These are phyloP conservation scores for Fistulinella cinereoalba DNA, from an alignment of 1,284 basidiomycete species.

Conservation along the genomic window DNA sequence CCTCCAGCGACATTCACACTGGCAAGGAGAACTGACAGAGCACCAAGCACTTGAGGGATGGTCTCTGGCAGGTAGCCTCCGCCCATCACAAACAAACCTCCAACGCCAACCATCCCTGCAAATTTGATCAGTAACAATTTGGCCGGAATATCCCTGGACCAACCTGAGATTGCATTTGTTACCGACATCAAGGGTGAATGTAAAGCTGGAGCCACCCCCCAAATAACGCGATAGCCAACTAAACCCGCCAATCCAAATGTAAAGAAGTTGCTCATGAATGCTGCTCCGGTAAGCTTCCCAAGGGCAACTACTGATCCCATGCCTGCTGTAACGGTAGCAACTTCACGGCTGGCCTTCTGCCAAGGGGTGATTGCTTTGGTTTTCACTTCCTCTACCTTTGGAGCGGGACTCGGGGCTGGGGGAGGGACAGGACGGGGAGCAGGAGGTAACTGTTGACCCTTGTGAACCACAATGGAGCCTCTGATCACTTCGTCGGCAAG, in stretches of 20 bases:
- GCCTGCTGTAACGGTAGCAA: constrained; percentile 66
- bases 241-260: constrained; percentile 80
- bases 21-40: constrained; percentile 76
- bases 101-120: constrained; percentile 73
- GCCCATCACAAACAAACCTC: constrained; percentile 85
- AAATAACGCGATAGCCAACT: constrained; percentile 83
- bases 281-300: constrained; percentile 73
- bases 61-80: constrained; percentile 81
- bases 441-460: constrained; percentile 64
- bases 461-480: constrained; percentile 72
- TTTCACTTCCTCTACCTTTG: constrained; percentile 53
- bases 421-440: constrained; percentile 63
- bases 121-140: constrained; percentile 9
- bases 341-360: constrained; percentile 74
- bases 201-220: constrained; percentile 82
- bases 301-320: constrained; percentile 71
- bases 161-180: constrained; percentile 76
- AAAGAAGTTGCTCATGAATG: constrained; percentile 84
- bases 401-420: constrained; percentile 50
- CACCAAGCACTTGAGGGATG: constrained; percentile 73
- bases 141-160: constrained; percentile 4
- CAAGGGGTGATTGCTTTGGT: constrained; percentile 72
- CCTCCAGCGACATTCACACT: constrained; percentile 84
- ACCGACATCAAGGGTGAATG: constrained; percentile 86
- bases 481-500: constrained; percentile 81